These are phyloP conservation scores for Naganishia liquefaciens DNA, from an alignment of 1,284 basidiomycete genomes.

Conservation along the genomic window DNA sequence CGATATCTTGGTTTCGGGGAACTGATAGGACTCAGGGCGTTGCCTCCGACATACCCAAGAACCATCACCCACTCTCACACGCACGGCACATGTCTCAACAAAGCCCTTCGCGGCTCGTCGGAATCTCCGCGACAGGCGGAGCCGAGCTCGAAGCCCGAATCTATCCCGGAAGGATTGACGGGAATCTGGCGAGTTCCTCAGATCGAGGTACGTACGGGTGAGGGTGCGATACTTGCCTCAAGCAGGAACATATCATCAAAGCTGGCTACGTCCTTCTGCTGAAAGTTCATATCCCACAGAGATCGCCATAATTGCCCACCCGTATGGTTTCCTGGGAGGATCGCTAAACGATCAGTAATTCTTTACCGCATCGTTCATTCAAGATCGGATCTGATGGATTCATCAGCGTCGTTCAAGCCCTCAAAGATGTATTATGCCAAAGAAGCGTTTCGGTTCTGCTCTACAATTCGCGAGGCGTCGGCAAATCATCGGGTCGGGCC, in stretches of 20 bases:
- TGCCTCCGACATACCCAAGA: too few species aligned
- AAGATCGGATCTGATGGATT: background rate
- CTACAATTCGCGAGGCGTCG: constrained; percentile 32
- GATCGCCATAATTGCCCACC: constrained; percentile 31
- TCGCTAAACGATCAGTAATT: constrained; percentile 31
- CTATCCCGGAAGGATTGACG: background rate
- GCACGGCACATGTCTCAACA: background rate
- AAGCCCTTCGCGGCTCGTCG: background rate
- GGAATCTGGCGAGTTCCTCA: background rate
- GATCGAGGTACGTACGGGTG: too few species aligned
- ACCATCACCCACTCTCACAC: too few species aligned
- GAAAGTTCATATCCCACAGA: background rate
- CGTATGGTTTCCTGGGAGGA: constrained; percentile 30
- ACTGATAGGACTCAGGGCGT: too few species aligned
- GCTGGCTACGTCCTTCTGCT: too few species aligned
- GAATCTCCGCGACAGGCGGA: background rate
- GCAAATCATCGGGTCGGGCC: constrained; percentile 17
- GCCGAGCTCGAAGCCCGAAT: constrained; percentile 1
- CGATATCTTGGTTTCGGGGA: too few species aligned
- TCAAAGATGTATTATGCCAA: constrained; percentile 4
- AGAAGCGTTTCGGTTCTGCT: constrained; percentile 11
- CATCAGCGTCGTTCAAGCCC: constrained; percentile 22
- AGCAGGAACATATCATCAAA: too few species aligned
- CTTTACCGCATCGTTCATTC: background rate
- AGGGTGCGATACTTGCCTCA: too few species aligned